Conservation (phyloP, 2,329 filamentous ascomycete species). For the Hortaea werneckii region DNA sequence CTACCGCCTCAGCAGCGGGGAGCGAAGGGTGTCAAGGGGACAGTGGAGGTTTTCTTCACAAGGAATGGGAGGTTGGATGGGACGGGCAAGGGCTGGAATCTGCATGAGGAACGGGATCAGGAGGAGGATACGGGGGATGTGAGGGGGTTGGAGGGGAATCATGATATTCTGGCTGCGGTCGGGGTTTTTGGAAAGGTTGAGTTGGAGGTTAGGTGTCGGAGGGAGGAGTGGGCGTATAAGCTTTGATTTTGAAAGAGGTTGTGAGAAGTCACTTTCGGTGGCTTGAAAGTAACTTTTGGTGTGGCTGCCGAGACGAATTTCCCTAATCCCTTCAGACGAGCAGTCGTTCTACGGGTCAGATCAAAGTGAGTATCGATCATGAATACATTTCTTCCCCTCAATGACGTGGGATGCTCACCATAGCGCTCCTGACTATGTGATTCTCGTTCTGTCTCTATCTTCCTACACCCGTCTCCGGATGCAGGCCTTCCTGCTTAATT, state of each 20-base stretch:
- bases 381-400: no score
- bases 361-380: no score
- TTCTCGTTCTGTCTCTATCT: no score
- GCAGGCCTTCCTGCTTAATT: no score
- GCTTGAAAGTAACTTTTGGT: no score
- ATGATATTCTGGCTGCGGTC: slow-evolving; percentile 61
- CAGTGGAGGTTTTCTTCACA: slow-evolving; percentile 60
- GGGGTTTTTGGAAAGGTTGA: slow-evolving; percentile 59
- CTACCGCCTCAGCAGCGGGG: slow-evolving; percentile 8
- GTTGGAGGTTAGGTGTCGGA: slow-evolving; percentile 47
- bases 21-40: slow-evolving; percentile 25
- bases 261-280: no score
- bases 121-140: slow-evolving; percentile 50
- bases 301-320: no score
- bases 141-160: slow-evolving; percentile 53
- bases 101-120: slow-evolving; percentile 64
- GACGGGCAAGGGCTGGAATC: slow-evolving; percentile 46
- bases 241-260: slow-evolving; percentile 3
- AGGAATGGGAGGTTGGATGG: slow-evolving; percentile 50
- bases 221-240: slow-evolving; percentile 23
- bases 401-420: no score
- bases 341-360: no score
- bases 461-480: no score
- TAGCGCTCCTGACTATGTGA: no score
- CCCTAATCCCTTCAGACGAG: no score